Conservation (phyloP, 2,329 filamentous ascomycete genomes). For the Phaeosphaeria sp. region DNA sequence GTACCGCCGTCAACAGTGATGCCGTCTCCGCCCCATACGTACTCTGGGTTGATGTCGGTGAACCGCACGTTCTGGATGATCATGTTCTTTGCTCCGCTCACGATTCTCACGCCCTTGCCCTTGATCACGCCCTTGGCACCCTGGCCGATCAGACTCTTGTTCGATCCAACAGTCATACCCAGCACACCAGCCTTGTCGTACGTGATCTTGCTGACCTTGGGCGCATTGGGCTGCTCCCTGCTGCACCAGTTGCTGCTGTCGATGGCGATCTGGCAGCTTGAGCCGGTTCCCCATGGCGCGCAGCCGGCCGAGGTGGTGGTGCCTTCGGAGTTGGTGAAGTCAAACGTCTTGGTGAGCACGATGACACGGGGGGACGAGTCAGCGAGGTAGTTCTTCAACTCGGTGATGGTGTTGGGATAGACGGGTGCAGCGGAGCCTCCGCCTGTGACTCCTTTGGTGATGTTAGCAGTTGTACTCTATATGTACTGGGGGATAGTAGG, state of each 20-base stretch:
- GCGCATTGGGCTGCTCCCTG: constrained; percentile 64
- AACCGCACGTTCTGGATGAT: constrained; percentile 57
- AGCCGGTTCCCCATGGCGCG: constrained; percentile 59
- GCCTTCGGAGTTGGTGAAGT: constrained; percentile 64
- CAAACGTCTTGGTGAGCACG: constrained; percentile 62
- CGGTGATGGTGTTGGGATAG: constrained; percentile 40
- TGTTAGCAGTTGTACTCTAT: constrained; percentile 6
- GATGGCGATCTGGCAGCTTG: constrained; percentile 65
- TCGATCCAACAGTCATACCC: constrained; percentile 61
- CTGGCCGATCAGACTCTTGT: constrained; percentile 65
- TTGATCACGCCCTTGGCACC: constrained; percentile 62
- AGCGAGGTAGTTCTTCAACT: constrained; percentile 66
- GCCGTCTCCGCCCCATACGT: constrained; percentile 46
- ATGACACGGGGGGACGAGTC: constrained; percentile 63
- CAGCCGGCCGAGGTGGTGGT: constrained; percentile 61
- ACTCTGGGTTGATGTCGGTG: constrained; percentile 48
- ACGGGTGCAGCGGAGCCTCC: constrained; percentile 29
- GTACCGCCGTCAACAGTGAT: constrained; percentile 40
- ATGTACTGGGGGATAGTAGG: background rate
- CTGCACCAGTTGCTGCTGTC: constrained; percentile 62
- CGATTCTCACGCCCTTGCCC: constrained; percentile 63
- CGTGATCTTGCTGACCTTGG: constrained; percentile 50
- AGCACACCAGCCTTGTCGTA: constrained; percentile 60
- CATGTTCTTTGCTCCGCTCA: constrained; percentile 56
- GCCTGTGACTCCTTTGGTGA: constrained; percentile 24